Evolutionary conservation across 768 basidiomycete species (phyloP).

Genomic region (Podaxis mareebaensis): DNA sequence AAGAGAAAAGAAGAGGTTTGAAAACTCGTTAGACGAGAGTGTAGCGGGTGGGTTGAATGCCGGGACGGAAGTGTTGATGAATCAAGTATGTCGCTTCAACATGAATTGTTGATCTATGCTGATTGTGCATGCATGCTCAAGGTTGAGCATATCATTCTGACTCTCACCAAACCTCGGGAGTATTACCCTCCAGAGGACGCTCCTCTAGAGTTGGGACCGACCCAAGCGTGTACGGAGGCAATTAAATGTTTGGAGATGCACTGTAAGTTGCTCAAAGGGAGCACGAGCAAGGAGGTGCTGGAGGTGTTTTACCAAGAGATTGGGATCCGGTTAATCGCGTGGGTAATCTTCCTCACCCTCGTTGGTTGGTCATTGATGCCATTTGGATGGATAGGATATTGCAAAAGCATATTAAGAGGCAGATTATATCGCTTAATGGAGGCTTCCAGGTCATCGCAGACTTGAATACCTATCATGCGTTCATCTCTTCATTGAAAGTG

Average conservation of each 20-base stretch:
- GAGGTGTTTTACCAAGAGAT: slow-evolving; percentile 99
- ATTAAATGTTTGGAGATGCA: slow-evolving; percentile 89
- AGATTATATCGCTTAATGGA: slow-evolving; percentile 92
- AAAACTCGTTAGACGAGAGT: slow-evolving; percentile 87
- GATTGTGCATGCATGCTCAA: slow-evolving; percentile 31
- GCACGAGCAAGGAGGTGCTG: slow-evolving; percentile 92
- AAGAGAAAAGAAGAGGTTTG: slow-evolving; percentile 95
- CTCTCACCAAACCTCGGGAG: slow-evolving; percentile 78
- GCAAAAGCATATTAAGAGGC: slow-evolving; percentile 95
- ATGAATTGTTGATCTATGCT: neutral
- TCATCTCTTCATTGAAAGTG: slow-evolving; percentile 85
- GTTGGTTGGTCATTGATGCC: neutral
- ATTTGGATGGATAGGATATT: slow-evolving; percentile 62
- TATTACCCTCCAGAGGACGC: slow-evolving; percentile 88
- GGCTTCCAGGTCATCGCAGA: slow-evolving; percentile 97
- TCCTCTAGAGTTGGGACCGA: slow-evolving; percentile 81
- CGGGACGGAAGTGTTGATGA: slow-evolving; percentile 95
- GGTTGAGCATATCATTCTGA: slow-evolving; percentile 93
- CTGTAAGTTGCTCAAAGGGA: slow-evolving; percentile 88
- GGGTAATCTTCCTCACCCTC: slow-evolving; percentile 29
- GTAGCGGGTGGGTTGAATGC: slow-evolving; percentile 94
- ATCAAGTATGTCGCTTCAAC: slow-evolving; percentile 57
- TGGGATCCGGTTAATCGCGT: slow-evolving; percentile 86
- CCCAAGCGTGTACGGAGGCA: slow-evolving; percentile 85
- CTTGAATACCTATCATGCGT: slow-evolving; percentile 89